These are phyloP conservation scores for Cubamyces lactineus DNA, from an alignment of 768 basidiomycete species.

Conservation along the genomic window DNA sequence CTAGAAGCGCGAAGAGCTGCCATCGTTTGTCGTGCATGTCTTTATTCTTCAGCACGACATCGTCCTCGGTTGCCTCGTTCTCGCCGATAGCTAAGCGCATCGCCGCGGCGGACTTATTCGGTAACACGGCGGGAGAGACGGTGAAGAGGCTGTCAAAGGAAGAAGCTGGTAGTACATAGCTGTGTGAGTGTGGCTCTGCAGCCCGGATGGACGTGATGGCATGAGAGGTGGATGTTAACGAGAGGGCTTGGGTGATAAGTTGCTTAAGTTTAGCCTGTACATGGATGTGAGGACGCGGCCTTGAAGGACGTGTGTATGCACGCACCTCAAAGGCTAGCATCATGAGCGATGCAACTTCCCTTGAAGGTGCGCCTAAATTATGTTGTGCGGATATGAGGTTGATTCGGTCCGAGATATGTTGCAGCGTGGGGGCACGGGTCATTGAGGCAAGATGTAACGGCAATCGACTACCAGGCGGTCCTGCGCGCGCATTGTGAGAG, in stretches of 20 bases:
- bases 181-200: slow-evolving; percentile 43
- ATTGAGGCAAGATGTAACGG: slow-evolving; percentile 75
- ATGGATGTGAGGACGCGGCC: not conserved
- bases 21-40: slow-evolving; percentile 71
- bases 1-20: slow-evolving; percentile 78
- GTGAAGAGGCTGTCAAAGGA: slow-evolving; percentile 82
- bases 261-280: slow-evolving; percentile 79
- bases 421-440: slow-evolving; percentile 70
- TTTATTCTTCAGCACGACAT: slow-evolving; percentile 53
- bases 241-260: slow-evolving; percentile 78
- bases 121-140: slow-evolving; percentile 74
- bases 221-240: slow-evolving; percentile 74
- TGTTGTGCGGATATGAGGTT: slow-evolving; percentile 84
- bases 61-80: slow-evolving; percentile 54
- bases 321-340: slow-evolving; percentile 77
- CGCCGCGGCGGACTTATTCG: slow-evolving; percentile 77
- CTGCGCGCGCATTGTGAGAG: slow-evolving; percentile 38
- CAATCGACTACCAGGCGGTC: slow-evolving; percentile 70
- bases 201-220: slow-evolving; percentile 77
- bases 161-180: slow-evolving; percentile 58
- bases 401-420: slow-evolving; percentile 78
- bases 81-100: slow-evolving; percentile 66
- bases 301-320: slow-evolving; percentile 1
- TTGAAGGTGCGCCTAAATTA: slow-evolving; percentile 61
- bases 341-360: slow-evolving; percentile 67